A percentile compares a stretch with the other conserved stretches of the same genome.
These are phyloP conservation scores for Phytophthora hybrid DNA, from an alignment of 352 stramenopile species.

Conservation along the genomic window DNA sequence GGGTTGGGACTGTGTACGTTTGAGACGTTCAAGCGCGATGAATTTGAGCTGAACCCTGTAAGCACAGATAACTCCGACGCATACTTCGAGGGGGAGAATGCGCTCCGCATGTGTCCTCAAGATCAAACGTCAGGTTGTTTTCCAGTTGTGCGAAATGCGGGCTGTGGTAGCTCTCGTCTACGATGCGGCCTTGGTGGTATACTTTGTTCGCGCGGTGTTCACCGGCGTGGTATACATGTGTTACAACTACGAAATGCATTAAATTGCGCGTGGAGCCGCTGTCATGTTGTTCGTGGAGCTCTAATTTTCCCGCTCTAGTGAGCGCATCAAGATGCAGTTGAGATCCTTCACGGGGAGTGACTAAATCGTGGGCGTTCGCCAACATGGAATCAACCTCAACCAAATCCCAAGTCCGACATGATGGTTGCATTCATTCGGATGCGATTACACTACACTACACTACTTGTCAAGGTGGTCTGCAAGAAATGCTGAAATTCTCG, in stretches of 20 bases:
- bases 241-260: conserved; percentile 40
- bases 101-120: conserved; percentile 39
- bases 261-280: conserved; percentile 52
- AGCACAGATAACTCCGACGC: not conserved
- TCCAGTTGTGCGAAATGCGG: conserved; percentile 77
- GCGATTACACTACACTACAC: conserved; percentile 60
- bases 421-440: conserved; percentile 55
- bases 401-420: conserved; percentile 46
- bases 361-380: conserved; percentile 61
- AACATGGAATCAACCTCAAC: conserved; percentile 43
- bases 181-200: conserved; percentile 50
- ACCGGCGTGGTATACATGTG: conserved; percentile 64
- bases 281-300: conserved; percentile 62
- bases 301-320: conserved; percentile 62
- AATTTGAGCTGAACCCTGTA: conserved; percentile 22
- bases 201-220: conserved; percentile 73
- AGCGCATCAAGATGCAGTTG: conserved; percentile 85
- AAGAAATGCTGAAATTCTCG: conserved; percentile 62
- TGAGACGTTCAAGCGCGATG: conserved; percentile 70
- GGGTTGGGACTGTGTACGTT: conserved; percentile 39
- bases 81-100: conserved; percentile 13
- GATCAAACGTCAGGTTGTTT: conserved; percentile 47
- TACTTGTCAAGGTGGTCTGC: conserved; percentile 1
- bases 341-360: conserved; percentile 73
- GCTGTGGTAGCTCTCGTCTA: conserved; percentile 54